Evolutionary conservation across 1,284 basidiomycete species (phyloP), one percentile per base, ranked within the genome.

Genomic region (Sporisorium sorghi): DNA sequence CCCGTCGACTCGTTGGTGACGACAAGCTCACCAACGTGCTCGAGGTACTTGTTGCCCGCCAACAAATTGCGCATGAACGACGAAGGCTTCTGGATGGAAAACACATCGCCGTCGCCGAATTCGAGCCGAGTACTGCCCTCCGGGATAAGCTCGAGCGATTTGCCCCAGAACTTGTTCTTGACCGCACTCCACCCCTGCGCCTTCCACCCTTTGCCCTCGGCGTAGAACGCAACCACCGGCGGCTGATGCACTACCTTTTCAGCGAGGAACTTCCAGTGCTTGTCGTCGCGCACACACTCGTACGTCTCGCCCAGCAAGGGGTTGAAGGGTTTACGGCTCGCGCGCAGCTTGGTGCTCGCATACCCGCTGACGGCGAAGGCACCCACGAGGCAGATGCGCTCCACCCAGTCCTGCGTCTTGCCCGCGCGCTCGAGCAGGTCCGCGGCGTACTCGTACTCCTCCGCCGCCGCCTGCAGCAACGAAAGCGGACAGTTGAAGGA

Each of bases 161-260:
- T 84, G 39, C 83, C 83, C 83, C 83, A 84, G 53, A 84, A 84
- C 65, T 84, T 84, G 73, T 83, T 83, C 72, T 84, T 84, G 57
- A 84, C 81, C 2, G 79, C 68, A 32, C 65, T 73, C 68, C 78
- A 81, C 3, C 78, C 75, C 11, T 73, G 60, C 11, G 64, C 68
- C 40, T 77, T 76, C 83, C 83, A 84, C 15, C 81, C 81, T 26
- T 78, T 77, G 15, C 83, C 83, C 28, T 80, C 75, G 19, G 81
- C 79, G 54, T 82, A 83, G 11, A 66, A 71, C 1, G 83, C 83
- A 4, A 83, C 71, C 11, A 84, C 63, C 1, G 83, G 83, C 1
- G 83, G 83, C 28, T 83, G 83, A 37, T 84, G 83, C 3, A 83
- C 79, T 3, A 84, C 83, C 51, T 84, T 84, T 39, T 84, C 83